Evolutionary conservation across 2,329 filamentous ascomycete genomes (phyloP), one percentile per base, ranked within the genome.

Genomic region (Simplicillium sp.): DNA sequence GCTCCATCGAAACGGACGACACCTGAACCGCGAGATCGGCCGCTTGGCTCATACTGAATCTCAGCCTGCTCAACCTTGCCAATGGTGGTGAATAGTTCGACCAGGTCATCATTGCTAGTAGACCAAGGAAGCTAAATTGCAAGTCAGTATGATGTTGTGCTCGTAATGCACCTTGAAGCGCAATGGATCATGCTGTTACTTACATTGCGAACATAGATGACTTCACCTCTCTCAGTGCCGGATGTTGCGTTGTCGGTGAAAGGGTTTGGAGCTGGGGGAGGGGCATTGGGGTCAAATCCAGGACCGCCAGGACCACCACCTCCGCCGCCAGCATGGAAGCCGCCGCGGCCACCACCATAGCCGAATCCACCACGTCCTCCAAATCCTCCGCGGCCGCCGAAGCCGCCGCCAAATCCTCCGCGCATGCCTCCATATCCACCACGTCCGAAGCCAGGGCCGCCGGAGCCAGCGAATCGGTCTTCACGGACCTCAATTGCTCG

Each of bases 1-100:
- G 78, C 67, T 40, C 67, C 77, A 57, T 94, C 87, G 59, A 98
- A 97, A 47, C 92, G 82, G 42, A 98, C 92, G n/a, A 98, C 92
- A 58, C 92, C 92, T 44, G 86, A 92, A 48, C 92, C 92, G 48
- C 88, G 84, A 45, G 92, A 98, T 53, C 92, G 86, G 36, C 92
- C 92, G 55, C 94, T 97, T 4, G 87, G 84, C 62, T 98, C 92
- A 57, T 98, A 97, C 65, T 98, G 92, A 43, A 98, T 97, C 66
- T 98, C 92, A n/a, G 92, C 92, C 54, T 92, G 88, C 55, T 96
- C 88, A 44, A 98, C 92, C 62, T 95, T 95, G 48, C 92, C 92
- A 56, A 98, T 98, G 11, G 92, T 98, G 14, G 85, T 89, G 70
- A 98, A 98, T 15, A 98, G 75, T 60, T 98, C 92, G 43, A 97